phyloP scores from a whole-genome alignment of 2,329 filamentous ascomycete species.

The Ophiostoma sp. region DNA sequence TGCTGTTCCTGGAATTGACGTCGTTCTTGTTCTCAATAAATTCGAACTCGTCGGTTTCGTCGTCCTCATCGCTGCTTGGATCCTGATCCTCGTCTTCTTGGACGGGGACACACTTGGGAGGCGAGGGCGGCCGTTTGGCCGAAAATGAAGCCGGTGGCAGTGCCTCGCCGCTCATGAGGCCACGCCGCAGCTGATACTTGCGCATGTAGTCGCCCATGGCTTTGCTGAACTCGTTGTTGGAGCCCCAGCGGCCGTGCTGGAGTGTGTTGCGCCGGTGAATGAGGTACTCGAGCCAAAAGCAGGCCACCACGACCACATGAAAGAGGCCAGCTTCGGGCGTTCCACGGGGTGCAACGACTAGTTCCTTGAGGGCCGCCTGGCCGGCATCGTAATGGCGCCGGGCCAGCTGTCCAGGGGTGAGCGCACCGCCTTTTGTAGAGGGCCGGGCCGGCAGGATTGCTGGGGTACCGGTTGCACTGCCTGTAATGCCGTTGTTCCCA shows the following conservation, averaged over 20 bases:
- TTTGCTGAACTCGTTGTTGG: not conserved
- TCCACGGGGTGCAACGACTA: not conserved
- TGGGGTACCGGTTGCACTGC: not conserved
- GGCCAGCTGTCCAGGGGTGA: not conserved
- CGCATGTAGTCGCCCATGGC: conserved; percentile 16
- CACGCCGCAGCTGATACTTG: not conserved
- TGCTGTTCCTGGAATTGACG: not conserved
- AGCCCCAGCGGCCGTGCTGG: not conserved
- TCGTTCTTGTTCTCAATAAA: not conserved
- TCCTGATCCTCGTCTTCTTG: not conserved
- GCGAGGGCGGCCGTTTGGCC: not conserved
- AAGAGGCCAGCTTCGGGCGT: not conserved
- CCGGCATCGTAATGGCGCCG: conserved; percentile 12
- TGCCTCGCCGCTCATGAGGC: not conserved
- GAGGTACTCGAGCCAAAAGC: conserved; percentile 22
- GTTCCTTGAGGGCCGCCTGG: not conserved
- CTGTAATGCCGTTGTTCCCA: not conserved
- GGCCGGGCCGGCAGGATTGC: not conserved
- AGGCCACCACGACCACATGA: conserved; percentile 14
- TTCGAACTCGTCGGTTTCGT: not conserved
- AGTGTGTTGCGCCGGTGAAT: not conserved
- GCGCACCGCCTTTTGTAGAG: not conserved
- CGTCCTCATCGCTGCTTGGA: not conserved
- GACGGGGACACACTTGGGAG: not conserved
- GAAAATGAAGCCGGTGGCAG: not conserved